Evolutionary conservation across 192 early-diverging fungal genomes (phyloP).

Genomic region (Lunasporangiospora selenospora): DNA sequence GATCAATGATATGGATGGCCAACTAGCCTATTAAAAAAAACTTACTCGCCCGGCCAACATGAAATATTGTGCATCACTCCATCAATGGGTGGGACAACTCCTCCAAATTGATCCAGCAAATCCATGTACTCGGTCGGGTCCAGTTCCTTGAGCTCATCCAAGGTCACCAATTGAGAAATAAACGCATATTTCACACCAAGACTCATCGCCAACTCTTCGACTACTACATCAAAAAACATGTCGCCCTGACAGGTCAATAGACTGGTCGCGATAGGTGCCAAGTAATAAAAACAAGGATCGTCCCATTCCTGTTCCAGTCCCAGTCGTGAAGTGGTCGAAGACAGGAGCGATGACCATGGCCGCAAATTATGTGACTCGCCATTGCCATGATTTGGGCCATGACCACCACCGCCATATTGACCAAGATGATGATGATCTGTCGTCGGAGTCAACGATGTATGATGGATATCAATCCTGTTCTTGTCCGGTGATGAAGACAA

Average conservation of each 20-base stretch:
- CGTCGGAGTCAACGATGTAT: no score
- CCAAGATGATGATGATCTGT: no score
- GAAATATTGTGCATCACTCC: conserved; percentile 49
- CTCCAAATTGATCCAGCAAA: conserved; percentile 43
- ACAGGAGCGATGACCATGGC: no score
- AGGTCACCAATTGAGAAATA: conserved; percentile 37
- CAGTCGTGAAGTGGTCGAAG: no score
- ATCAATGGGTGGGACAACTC: conserved; percentile 33
- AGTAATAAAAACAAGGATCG: conserved; percentile 23
- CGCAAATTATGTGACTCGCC: no score
- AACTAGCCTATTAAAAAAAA: no score
- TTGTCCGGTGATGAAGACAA: no score
- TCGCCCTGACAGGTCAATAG: conserved; percentile 40
- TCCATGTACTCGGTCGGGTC: conserved; percentile 43
- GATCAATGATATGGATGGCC: no score
- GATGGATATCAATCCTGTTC: no score
- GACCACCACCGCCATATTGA: no score
- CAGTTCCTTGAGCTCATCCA: conserved; percentile 46
- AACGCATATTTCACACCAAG: conserved; percentile 44
- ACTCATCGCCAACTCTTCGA: conserved; percentile 25
- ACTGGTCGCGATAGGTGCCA: conserved; percentile 37
- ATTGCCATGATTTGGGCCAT: no score
- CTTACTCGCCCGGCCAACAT: conserved; percentile 45
- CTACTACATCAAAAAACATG: conserved; percentile 31
- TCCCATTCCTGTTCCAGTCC: conserved; percentile 30